Evolutionary conservation across 2,329 filamentous ascomycete genomes (phyloP).

Genomic region (Diaporthe sp.): DNA sequence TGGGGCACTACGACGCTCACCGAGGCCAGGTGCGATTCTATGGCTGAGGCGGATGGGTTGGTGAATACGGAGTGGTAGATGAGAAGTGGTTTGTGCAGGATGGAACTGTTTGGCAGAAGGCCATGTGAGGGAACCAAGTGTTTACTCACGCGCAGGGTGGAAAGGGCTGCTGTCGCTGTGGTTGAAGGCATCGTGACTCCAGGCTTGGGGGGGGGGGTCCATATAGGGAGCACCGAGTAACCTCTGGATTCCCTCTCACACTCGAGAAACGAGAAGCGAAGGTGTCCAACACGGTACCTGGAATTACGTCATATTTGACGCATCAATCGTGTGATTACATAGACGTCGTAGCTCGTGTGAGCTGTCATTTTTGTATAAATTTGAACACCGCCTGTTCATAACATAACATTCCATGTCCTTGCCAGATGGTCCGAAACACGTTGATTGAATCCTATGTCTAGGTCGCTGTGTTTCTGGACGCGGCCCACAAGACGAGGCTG

Average conservation of each 20-base stretch:
- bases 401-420: no score
- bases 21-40: conserved; percentile 67
- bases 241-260: not conserved
- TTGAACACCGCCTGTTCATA: not conserved
- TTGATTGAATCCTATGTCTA: no score
- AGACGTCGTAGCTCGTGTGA: not conserved
- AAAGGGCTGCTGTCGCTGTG: conserved; percentile 51
- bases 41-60: conserved; percentile 56
- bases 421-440: no score
- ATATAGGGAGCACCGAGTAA: no score
- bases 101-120: conserved; percentile 73
- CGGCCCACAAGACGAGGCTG: not conserved
- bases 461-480: not conserved
- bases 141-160: conserved; percentile 66
- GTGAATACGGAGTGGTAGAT: conserved; percentile 74
- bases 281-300: no score
- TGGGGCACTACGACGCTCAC: conserved; percentile 70
- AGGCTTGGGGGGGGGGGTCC: not conserved
- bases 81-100: conserved; percentile 72
- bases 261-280: no score
- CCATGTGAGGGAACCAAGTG: conserved; percentile 70
- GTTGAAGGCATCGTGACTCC: conserved; percentile 4
- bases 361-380: not conserved
- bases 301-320: not conserved
- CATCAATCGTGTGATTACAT: not conserved